These are phyloP conservation scores for Macaranga tanarius DNA, from an alignment of 441 rosid genomes.

Conservation along the genomic window DNA sequence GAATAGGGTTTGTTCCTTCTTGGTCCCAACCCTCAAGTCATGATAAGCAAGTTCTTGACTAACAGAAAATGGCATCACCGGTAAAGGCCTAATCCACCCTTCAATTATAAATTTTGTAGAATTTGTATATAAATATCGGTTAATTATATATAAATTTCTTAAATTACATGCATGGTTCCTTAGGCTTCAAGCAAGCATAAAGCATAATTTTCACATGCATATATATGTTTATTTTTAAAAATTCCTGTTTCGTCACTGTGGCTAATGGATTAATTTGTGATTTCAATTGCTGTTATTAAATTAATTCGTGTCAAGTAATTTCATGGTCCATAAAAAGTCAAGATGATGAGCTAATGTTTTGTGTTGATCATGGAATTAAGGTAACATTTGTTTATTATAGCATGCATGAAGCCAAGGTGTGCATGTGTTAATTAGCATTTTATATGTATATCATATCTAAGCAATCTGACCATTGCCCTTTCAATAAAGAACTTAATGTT, in stretches of 20 bases:
- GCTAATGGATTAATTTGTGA: too few species aligned
- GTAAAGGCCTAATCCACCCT: neutral
- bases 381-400: conserved; percentile 4
- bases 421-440: neutral
- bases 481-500: neutral
- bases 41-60: neutral
- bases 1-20: neutral
- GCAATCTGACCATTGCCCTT: neutral
- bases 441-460: neutral
- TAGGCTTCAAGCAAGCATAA: neutral
- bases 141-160: neutral
- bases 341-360: neutral
- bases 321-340: conserved; percentile 17
- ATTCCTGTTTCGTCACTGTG: too few species aligned
- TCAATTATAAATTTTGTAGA: neutral
- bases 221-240: neutral
- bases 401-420: too few species aligned
- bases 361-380: neutral
- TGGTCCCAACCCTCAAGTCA: neutral
- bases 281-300: too few species aligned
- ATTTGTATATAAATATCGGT: too few species aligned
- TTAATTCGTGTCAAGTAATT: neutral
- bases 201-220: neutral
- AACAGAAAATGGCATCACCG: neutral
- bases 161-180: neutral